These are phyloP conservation scores for Westerdykella sp. DNA, from an alignment of 2,329 filamentous ascomycete genomes.

Conservation along the genomic window DNA sequence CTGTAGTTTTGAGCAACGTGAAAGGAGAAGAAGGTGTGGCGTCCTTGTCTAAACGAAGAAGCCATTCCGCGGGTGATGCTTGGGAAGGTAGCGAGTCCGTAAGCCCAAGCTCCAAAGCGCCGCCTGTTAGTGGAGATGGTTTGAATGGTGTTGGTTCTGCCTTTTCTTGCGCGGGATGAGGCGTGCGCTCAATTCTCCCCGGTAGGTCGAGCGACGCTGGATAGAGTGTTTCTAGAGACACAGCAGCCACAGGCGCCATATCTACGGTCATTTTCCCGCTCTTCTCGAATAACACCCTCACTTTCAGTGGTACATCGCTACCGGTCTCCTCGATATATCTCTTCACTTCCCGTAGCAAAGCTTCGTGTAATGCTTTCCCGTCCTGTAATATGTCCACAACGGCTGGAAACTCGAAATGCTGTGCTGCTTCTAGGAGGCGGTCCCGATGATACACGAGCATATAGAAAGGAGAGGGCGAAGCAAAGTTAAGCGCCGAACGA, in stretches of 20 bases:
- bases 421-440: conserved; percentile 59
- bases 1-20: conserved; percentile 82
- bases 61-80: conserved; percentile 36
- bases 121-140: conserved; percentile 33
- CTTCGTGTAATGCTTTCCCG: conserved; percentile 26
- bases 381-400: conserved; percentile 31
- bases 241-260: conserved; percentile 33
- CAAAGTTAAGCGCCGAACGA: conserved; percentile 46
- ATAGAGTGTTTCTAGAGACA: conserved; percentile 51
- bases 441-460: conserved; percentile 74
- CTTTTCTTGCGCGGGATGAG: conserved; percentile 9
- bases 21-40: conserved; percentile 53
- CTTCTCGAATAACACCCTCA: conserved; percentile 41
- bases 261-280: conserved; percentile 34
- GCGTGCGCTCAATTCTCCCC: conserved; percentile 7
- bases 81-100: conserved; percentile 22
- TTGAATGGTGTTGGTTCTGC: conserved; percentile 18
- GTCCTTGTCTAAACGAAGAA: conserved; percentile 48
- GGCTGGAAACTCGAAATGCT: conserved; percentile 44
- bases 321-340: conserved; percentile 15
- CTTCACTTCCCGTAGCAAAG: conserved; percentile 30
- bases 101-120: conserved; percentile 28
- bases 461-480: conserved; percentile 60
- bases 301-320: conserved; percentile 25
- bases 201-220: conserved; percentile 52